phyloP scores from a whole-genome alignment of 129 eudicot species.

The Mikania micrantha region DNA sequence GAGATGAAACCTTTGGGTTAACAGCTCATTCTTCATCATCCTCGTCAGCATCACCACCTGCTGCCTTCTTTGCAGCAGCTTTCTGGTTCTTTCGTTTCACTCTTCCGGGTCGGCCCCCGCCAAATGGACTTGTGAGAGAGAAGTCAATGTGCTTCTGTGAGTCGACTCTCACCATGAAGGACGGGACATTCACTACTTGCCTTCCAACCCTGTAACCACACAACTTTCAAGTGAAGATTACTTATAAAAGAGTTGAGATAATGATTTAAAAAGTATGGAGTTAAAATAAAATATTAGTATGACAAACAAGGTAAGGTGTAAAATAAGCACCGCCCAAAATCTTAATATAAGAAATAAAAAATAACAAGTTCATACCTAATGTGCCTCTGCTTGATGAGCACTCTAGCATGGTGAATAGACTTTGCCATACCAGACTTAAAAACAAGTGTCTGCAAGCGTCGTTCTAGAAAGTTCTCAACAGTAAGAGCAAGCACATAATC shows the following conservation, averaged over 20 bases:
- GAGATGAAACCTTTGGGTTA: too few species aligned
- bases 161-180: constrained; percentile 66
- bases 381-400: constrained; percentile 83
- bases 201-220: constrained; percentile 54
- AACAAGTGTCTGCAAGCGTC: constrained; percentile 68
- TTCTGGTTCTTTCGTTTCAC: constrained; percentile 74
- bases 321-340: too few species aligned
- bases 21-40: constrained; percentile 60
- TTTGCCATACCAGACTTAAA: constrained; percentile 85
- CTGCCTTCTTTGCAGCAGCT: constrained; percentile 74
- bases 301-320: too few species aligned
- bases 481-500: constrained; percentile 77
- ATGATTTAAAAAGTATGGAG: too few species aligned
- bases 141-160: constrained; percentile 71
- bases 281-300: too few species aligned
- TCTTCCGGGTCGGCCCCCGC: constrained; percentile 75
- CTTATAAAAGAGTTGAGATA: too few species aligned
- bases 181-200: constrained; percentile 72
- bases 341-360: not conserved
- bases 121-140: constrained; percentile 73
- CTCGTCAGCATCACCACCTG: constrained; percentile 73
- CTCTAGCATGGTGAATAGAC: constrained; percentile 82
- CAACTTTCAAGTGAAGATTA: not conserved
- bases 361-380: constrained; percentile 38
- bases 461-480: constrained; percentile 78